Base-by-base conservation (phyloP, 1,284 basidiomycete species). In the Cutaneotrichosporon dermatis region DNA sequence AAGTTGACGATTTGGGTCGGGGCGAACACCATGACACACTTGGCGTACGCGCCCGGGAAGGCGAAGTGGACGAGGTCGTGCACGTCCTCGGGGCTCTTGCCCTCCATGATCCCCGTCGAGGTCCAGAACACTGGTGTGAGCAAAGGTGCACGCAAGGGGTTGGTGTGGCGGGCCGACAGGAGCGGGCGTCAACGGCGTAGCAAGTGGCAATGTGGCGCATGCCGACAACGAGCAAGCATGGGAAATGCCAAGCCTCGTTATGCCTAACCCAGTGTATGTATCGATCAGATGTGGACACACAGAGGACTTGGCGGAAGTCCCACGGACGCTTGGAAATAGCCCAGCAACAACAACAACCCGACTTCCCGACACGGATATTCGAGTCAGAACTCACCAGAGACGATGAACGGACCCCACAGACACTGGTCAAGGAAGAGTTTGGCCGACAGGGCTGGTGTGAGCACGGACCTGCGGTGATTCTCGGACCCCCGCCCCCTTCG, bases 1-100 rank as follows among this genome's bases (percentile, higher is more conserved):
- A 92, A 92, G 79, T 93, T 93, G 79, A 90, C 79, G 57, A 89
- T 74, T 72, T 92, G 90, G 0, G 89, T 85, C 0, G 90, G 90
- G 49, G 87, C 82, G 72, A 88, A 92, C 8, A 91, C 88, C 11
- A 78, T 81, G 9, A 74, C 62, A 6, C 69, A 69, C 61, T 71
- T 70, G 33, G 64, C 61, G 66, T 70, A 72, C 8, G 70, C 71
- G 10, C 68, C 67, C 45, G 70, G 63, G 63, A 70, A 75, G 1
- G 68, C 66, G 70, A 73, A 57, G 33, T 69, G 59, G 11, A 77
- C 71, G 56, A 76, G 78, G 15, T 68, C 57, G 57, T 69, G 63
- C 15, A 78, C 69, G 46, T 77, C 66, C 3, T 61, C 51, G 4
- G 68, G 34, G 6, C 58, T 59, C 51, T 75, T 75, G 35, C 75